Evolutionary conservation across 768 basidiomycete genomes (phyloP).

Genomic region (Clavulina sp.): DNA sequence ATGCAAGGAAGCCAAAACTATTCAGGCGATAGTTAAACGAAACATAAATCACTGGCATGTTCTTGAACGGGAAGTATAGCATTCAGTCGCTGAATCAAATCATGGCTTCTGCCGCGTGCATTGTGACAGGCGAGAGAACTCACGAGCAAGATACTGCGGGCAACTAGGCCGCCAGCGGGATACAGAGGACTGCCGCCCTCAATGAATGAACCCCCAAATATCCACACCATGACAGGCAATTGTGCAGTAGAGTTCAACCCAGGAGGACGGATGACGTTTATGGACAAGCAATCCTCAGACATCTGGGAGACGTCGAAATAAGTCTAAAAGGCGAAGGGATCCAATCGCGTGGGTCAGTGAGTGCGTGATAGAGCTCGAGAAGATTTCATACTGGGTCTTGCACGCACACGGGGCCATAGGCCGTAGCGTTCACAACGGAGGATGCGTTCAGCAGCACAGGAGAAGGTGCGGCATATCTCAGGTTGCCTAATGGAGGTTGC

Average conservation of each 20-base stretch:
- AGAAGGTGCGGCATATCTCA: background rate
- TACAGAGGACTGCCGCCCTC: constrained; percentile 9
- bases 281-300: constrained; percentile 31
- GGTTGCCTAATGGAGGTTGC: background rate
- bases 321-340: background rate
- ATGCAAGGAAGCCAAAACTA: background rate
- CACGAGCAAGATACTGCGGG: background rate
- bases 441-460: background rate
- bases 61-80: background rate
- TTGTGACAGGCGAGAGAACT: background rate
- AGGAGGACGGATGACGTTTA: constrained; percentile 30
- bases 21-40: background rate
- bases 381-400: too few relatives aligned
- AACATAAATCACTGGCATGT: constrained; percentile 3
- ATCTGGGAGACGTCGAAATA: constrained; percentile 4
- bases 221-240: constrained; percentile 30
- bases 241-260: constrained; percentile 13
- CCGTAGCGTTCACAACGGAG: background rate
- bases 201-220: constrained; percentile 22
- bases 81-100: background rate
- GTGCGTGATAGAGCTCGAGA: background rate
- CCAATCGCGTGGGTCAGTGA: background rate
- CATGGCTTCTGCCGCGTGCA: background rate
- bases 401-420: background rate
- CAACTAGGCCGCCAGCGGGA: background rate